Evolutionary conservation across 768 basidiomycete species (phyloP), one percentile per base, ranked within the genome.

Genomic region (Strobilomyces dryophilus): DNA sequence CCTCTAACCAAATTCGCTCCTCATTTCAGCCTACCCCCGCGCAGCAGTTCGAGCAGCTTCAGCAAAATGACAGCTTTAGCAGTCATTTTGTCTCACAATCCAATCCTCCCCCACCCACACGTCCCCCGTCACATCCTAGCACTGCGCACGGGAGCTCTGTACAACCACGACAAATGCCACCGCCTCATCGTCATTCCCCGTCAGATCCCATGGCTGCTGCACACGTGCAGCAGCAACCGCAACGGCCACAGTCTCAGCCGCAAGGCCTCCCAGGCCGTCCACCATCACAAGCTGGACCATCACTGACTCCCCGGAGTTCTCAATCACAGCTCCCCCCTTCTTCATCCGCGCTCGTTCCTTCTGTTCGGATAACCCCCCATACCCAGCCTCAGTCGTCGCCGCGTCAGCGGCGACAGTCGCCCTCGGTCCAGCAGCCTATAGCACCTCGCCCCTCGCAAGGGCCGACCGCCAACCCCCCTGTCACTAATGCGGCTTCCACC

Each of bases 11-110:
- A 21, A 60, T 61, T 31, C 79, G 79, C 26, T 29, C 71, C 6
- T 62, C 67, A 8, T 82, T 83, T 60, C 76, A 76, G 27, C 63
- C 76, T 12, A 86, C 85, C 0, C 84, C 86, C 2, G 82, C 83
- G 3, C 85, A 89, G 61, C 79, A 81, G 51, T 76, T 79, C 55
- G 80, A 80, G 51, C 76, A 82, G 61, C 81, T 83, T 74, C 76
- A 74, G 54, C 70, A 73, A 57, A 57, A 55, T 49, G 70, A 74
- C 44, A 62, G 53, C 34, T 77, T 70, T 51, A 42, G 56, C 32
- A 29, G 60, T 50, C 66, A 70, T 57, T 76, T 75, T 47, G 66
- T 66, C 29, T 51, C 66, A 7, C 74, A 74, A 66, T 68, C 54
- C 66, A 76, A 63, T 65, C 71, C 66, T 62, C 70, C 66, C 5